Evolutionary conservation across 1,284 basidiomycete genomes (phyloP), one percentile per base, ranked within the genome.

Genomic region (Rhodofomes roseus): DNA sequence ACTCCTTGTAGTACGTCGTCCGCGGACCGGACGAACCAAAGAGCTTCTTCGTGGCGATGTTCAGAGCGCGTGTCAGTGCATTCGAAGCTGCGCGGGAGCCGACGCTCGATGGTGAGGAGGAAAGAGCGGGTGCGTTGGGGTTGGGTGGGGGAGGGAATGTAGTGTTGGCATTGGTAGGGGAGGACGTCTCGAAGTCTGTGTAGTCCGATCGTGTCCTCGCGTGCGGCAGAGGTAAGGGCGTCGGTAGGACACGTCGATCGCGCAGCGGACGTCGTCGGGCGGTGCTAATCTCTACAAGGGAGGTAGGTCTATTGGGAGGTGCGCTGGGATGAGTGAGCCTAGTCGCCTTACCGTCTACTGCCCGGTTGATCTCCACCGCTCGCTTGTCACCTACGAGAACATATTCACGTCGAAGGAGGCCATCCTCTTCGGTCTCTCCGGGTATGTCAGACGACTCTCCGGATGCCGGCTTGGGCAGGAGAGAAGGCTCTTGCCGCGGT

Each of bases 11-110:
- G 56, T 69, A 67, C 4, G 67, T 62, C 34, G 67, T 64, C 6
- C 68, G 66, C 9, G 69, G 60, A 31, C 64, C 66, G 14, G 66
- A 79, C 6, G 84, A 80, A 1, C 94, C 93, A 66, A 96, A 95
- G 4, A 97, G 79, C 68, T 93, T 95, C 72, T 95, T 90, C n/a
- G 92, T 91, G 0, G 95, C 95, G 43, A 93, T 81, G 65, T 85
- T 95, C 54, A 98, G 79, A 0, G 94, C 96, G 11, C 94, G 86
- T 54, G 93, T 91, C 3, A 95, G 81, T 0, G 92, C 89, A 60
- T 91, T 92, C 1, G 87, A 79, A 2, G 81, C 82, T 5, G 81
- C 79, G 20, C 83, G 79, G 3, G 81, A 82, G 2, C 85, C 83
- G 16, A 78, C 72, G 54, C 82, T 85, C 1, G 84, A 84, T 0